Base-by-base conservation (phyloP, 2,329 filamentous ascomycete genomes). In the Chalaropsis ovoidea region DNA sequence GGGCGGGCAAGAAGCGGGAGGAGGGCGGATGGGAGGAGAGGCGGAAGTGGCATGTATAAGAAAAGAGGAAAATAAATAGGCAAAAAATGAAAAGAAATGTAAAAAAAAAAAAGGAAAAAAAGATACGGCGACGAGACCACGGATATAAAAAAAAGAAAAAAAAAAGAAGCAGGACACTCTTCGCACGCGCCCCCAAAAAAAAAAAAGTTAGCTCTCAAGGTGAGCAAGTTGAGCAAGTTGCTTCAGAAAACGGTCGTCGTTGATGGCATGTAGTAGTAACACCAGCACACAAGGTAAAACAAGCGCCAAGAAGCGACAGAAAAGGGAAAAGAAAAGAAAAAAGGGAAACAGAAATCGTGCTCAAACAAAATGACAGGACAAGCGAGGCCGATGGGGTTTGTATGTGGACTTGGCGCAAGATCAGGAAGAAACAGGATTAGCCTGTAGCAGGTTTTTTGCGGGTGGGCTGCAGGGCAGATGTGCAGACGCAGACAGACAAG, bases 161-260 rank as follows among this genome's bases (percentile, higher is more conserved):
- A 39, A 39, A 39, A 39, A 39, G 8, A 39, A 39, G 1, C 4
- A 6, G 8, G 4, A 6, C 4, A 22, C 4, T 52, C 24, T 52
- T 52, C 22, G 27, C 22, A 4, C 47, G 10, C 47, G 3, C n/a
- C 54, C n/a, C n/a, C n/a, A n/a, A n/a, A n/a, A n/a, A n/a, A 3
- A 31, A 58, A 35, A 17, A n/a, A 17, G 54, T 19, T 27, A 19
- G 19, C 31, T 39, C n/a, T 35, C 15, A 39, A 39, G 54, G 54
- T 58, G 54, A 58, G 54, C 54, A 58, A 58, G 54, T 58, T 58
- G 54, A 58, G 54, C 54, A 58, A 58, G 54, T 58, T 58, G 54
- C 54, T 39, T 58, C 54, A 58, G 54, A 58, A 35, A 58, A 39
- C 31, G 24, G 54, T 52, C 27, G 54, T 58, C 54, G 54, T 58